Percentiles rank a stretch among this genome's conserved stretches.
These are phyloP conservation scores for Turritis glabra DNA, from an alignment of 345 rosid genomes.

Conservation along the genomic window DNA sequence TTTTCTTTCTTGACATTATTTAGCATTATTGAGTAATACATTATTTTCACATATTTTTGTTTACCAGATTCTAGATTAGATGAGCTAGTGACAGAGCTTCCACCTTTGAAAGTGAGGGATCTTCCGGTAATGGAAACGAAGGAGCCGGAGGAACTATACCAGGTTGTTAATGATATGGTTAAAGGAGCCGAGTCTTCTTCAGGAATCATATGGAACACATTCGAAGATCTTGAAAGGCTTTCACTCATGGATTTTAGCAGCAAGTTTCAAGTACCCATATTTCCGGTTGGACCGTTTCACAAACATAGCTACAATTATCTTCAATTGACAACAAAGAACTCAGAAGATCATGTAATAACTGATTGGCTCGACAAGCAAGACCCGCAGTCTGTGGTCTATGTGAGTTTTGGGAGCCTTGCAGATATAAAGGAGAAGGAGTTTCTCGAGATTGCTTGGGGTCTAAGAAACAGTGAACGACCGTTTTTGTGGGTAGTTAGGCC, in stretches of 20 bases:
- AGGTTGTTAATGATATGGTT: not conserved
- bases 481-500: slow-evolving; percentile 78
- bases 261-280: slow-evolving; percentile 36
- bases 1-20: too few species aligned
- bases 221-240: slow-evolving; percentile 46
- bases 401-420: slow-evolving; percentile 66
- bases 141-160: slow-evolving; percentile 19
- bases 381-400: slow-evolving; percentile 50
- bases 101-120: slow-evolving; percentile 51
- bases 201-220: slow-evolving; percentile 50
- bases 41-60: too few species aligned
- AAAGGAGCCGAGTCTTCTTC: slow-evolving; percentile 39
- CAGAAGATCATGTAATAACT: slow-evolving; percentile 38
- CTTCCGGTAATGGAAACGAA: slow-evolving; percentile 35
- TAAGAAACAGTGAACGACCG: slow-evolving; percentile 48
- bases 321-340: slow-evolving; percentile 25
- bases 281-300: slow-evolving; percentile 51
- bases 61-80: slow-evolving; percentile 35
- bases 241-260: slow-evolving; percentile 27
- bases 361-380: slow-evolving; percentile 60
- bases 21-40: too few species aligned
- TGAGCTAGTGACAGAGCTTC: slow-evolving; percentile 41
- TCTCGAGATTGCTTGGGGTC: slow-evolving; percentile 58
- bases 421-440: slow-evolving; percentile 42
- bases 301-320: slow-evolving; percentile 38